phyloP scores from a whole-genome alignment of 2,329 filamentous ascomycete species.

The Escovopsis sp. region DNA sequence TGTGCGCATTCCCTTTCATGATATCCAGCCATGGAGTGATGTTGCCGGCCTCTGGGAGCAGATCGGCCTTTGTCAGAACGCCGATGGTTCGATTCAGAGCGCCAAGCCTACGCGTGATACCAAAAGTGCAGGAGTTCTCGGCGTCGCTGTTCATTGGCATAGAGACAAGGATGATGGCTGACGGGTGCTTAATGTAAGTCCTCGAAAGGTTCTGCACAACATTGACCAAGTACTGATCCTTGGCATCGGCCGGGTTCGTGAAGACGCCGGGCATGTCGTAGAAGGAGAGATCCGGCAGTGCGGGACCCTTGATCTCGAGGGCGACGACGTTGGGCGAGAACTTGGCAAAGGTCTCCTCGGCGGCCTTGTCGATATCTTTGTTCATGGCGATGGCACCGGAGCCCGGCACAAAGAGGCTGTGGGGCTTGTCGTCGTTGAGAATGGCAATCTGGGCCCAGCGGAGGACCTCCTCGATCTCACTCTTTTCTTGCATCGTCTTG shows the following conservation, averaged over 20 bases:
- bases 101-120: slow-evolving; percentile 42
- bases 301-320: slow-evolving; percentile 58
- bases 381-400: slow-evolving; percentile 27
- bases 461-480: slow-evolving; percentile 51
- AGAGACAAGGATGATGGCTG: slow-evolving; percentile 64
- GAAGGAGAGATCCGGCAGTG: slow-evolving; percentile 61
- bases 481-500: slow-evolving; percentile 44
- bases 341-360: slow-evolving; percentile 38
- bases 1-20: slow-evolving; percentile 45
- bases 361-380: slow-evolving; percentile 18
- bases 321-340: slow-evolving; percentile 75
- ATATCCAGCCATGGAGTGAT: slow-evolving; percentile 46
- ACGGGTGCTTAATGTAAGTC: slow-evolving; percentile 52
- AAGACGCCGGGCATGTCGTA: slow-evolving; percentile 80
- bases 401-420: slow-evolving; percentile 38
- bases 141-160: slow-evolving; percentile 67
- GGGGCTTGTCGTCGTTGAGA: slow-evolving; percentile 47
- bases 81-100: slow-evolving; percentile 51
- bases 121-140: slow-evolving; percentile 57
- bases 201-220: slow-evolving; percentile 58
- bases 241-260: slow-evolving; percentile 46
- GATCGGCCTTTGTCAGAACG: slow-evolving; percentile 75
- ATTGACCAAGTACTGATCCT: slow-evolving; percentile 53
- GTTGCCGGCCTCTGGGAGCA: slow-evolving; percentile 37
- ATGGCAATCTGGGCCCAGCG: slow-evolving; percentile 64